Percentiles rank a stretch among this genome's conserved stretches.
Conservation (phyloP, 2,329 filamentous ascomycete species). For the Alternaria gansuensis region DNA sequence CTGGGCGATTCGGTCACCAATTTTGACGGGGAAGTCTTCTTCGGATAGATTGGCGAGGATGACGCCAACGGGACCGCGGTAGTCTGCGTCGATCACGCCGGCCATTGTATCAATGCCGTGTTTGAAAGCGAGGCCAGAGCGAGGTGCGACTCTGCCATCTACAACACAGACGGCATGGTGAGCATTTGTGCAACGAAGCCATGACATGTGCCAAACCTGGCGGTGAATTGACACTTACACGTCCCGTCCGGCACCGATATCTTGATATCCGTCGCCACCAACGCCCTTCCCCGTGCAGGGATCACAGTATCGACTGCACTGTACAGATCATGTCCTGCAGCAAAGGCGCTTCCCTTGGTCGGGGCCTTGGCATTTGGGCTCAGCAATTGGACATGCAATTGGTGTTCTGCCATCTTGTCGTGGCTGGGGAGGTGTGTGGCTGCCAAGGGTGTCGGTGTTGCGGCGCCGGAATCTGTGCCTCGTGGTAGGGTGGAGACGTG, state of each 20-base stretch:
- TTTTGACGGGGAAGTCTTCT: slow-evolving; percentile 78
- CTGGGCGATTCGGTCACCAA: slow-evolving; percentile 92
- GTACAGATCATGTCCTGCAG: slow-evolving; percentile 95
- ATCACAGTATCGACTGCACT: slow-evolving; percentile 76
- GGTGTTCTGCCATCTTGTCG: slow-evolving; percentile 51
- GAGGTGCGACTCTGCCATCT: slow-evolving; percentile 91
- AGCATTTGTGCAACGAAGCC: no score
- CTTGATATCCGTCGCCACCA: slow-evolving; percentile 90
- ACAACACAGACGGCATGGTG: background rate
- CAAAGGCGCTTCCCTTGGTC: slow-evolving; percentile 86
- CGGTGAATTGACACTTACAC: slow-evolving; percentile 65
- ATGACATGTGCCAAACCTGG: no score
- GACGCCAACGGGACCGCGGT: slow-evolving; percentile 92
- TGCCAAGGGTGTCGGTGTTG: slow-evolving; percentile 49
- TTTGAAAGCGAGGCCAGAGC: slow-evolving; percentile 90
- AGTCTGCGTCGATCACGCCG: slow-evolving; percentile 97
- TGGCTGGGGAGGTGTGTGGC: slow-evolving; percentile 24
- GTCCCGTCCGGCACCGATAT: slow-evolving; percentile 91
- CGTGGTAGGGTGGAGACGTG: slow-evolving; percentile 40
- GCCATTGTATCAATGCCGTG: slow-evolving; percentile 96
- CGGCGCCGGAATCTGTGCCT: slow-evolving; percentile 45
- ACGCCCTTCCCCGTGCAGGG: slow-evolving; percentile 80
- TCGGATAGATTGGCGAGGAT: slow-evolving; percentile 93
- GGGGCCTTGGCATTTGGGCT: slow-evolving; percentile 80
- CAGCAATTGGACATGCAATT: slow-evolving; percentile 90